Percentiles rank a stretch among this genome's conserved stretches.
These are phyloP conservation scores for Fusarium pseudocircinatum DNA, from an alignment of 2,329 filamentous ascomycete species.

Conservation along the genomic window DNA sequence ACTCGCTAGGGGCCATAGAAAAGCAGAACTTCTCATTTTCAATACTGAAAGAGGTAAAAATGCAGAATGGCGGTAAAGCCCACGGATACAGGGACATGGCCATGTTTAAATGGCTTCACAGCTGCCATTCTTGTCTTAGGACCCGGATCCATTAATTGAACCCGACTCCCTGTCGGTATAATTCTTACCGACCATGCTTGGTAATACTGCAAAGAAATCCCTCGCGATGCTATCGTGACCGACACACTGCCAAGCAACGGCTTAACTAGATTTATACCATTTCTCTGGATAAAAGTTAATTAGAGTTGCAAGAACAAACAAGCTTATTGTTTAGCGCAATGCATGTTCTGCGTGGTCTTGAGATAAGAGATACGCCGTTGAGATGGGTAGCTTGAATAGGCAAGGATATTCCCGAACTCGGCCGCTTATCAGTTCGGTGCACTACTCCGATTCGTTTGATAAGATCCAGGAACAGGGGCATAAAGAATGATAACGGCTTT, in stretches of 20 bases:
- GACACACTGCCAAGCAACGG: background rate
- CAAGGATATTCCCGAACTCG: background rate
- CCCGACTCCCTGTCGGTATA: background rate
- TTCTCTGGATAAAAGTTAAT: background rate
- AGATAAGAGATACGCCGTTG: background rate
- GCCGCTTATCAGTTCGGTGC: background rate
- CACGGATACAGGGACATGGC: background rate
- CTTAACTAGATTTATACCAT: background rate
- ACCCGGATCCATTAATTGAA: background rate
- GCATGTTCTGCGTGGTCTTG: background rate
- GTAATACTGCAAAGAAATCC: background rate
- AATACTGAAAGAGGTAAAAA: rapidly evolving
- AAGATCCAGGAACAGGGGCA: rapidly evolving
- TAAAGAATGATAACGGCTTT: background rate
- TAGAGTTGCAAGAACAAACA: background rate
- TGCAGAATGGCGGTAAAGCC: too few relatives aligned
- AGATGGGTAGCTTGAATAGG: background rate
- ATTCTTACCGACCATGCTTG: background rate
- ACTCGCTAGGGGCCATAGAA: rapidly evolving
- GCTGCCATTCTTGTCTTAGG: background rate
- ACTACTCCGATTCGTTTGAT: background rate
- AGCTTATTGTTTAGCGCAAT: background rate
- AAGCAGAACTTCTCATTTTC: background rate
- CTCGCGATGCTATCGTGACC: background rate
- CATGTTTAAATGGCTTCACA: background rate